These are phyloP conservation scores for Phytopythium montanum DNA, from an alignment of 352 stramenopile species.

Conservation along the genomic window DNA sequence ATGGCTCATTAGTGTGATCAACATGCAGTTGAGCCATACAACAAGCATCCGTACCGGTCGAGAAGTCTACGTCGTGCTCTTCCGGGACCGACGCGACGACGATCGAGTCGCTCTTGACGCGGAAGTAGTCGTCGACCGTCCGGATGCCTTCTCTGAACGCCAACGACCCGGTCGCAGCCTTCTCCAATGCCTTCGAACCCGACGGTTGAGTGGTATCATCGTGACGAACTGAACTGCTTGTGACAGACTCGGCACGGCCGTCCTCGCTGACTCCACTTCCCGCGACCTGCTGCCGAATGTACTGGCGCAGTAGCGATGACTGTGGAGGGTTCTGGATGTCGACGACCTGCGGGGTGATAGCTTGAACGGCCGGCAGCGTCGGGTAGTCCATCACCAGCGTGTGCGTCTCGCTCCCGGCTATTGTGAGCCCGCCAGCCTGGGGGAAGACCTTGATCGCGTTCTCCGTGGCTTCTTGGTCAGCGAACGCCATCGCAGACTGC, in stretches of 20 bases:
- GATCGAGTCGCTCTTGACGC: conserved; percentile 33
- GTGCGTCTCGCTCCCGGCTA: conserved; percentile 5
- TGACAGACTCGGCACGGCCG: not conserved
- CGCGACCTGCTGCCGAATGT: conserved; percentile 8
- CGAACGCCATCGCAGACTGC: not conserved
- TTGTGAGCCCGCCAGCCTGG: conserved; percentile 14
- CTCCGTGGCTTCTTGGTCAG: conserved; percentile 13
- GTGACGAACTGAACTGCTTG: not conserved
- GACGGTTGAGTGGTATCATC: not conserved
- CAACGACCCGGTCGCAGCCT: not conserved
- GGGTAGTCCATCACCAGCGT: conserved; percentile 48
- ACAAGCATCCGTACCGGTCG: not conserved
- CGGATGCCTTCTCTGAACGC: not conserved
- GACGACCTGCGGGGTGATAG: conserved; percentile 29
- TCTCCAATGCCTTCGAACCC: not conserved
- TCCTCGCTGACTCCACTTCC: not conserved
- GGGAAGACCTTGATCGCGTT: conserved; percentile 15
- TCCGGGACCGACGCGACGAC: conserved; percentile 16
- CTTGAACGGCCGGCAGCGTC: conserved; percentile 15
- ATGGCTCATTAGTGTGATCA: not conserved
- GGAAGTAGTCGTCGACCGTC: conserved; percentile 69
- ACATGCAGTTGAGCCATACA: not conserved
- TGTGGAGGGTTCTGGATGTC: conserved; percentile 43
- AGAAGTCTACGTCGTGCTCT: conserved; percentile 6
- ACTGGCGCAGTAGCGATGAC: conserved; percentile 27